Percentiles rank a stretch among this genome's conserved stretches.
Conservation (phyloP, 1,284 basidiomycete species). For the Porodaedalea pini region DNA sequence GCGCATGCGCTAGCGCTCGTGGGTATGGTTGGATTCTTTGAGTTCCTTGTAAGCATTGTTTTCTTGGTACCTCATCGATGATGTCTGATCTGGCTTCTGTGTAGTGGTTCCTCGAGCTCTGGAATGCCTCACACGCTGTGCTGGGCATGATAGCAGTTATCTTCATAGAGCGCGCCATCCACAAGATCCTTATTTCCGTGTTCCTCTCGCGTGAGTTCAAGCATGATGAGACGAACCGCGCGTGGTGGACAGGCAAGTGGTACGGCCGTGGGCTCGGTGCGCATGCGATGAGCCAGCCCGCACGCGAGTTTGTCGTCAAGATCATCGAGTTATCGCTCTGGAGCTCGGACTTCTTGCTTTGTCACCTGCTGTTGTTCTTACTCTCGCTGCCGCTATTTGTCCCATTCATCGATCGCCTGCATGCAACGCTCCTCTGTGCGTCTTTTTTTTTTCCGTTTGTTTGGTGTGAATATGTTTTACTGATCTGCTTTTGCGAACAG, state of each 20-base stretch:
- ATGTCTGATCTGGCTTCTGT: conserved; percentile 24
- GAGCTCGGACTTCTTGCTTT: conserved; percentile 70
- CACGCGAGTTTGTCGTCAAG: conserved; percentile 87
- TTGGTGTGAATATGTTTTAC: conserved; percentile 22
- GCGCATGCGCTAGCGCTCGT: conserved; percentile 79
- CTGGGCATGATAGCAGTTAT: conserved; percentile 86
- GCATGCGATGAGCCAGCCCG: conserved; percentile 85
- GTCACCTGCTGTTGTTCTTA: conserved; percentile 70
- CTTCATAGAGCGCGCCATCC: conserved; percentile 83
- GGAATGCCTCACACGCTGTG: conserved; percentile 89
- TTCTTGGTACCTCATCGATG: not conserved
- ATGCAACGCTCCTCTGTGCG: conserved; percentile 73
- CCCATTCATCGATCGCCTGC: conserved; percentile 72
- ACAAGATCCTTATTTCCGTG: conserved; percentile 89
- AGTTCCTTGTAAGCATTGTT: conserved; percentile 71
- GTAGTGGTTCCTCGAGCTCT: conserved; percentile 92
- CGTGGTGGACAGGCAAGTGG: conserved; percentile 98
- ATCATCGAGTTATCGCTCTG: conserved; percentile 79
- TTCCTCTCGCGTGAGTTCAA: conserved; percentile 96
- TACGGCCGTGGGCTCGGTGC: conserved; percentile 87
- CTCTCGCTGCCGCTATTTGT: conserved; percentile 69
- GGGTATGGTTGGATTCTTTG: conserved; percentile 90
- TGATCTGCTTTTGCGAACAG: conserved; percentile 36
- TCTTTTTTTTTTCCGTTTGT: conserved; percentile 27
- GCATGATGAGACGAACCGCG: conserved; percentile 94